Conservation (phyloP, 2,329 filamentous ascomycete genomes). For the Xylariaceae sp. region DNA sequence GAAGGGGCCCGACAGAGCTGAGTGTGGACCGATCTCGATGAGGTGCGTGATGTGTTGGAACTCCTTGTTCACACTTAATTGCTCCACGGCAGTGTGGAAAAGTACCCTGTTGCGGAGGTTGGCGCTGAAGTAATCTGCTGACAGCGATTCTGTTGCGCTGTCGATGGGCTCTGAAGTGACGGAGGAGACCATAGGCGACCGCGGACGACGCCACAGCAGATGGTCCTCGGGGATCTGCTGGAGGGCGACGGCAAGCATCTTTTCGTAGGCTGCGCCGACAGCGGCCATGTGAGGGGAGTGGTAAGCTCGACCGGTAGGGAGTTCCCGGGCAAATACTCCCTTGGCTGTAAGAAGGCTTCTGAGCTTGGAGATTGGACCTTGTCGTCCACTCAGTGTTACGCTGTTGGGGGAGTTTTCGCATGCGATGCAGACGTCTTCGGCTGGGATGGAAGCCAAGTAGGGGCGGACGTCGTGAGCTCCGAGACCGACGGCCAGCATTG, state of each 20-base stretch:
- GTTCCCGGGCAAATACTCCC: conserved; percentile 43
- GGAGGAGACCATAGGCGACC: conserved; percentile 23
- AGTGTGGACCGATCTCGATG: conserved; percentile 32
- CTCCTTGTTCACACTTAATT: conserved; percentile 31
- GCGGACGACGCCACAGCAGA: conserved; percentile 13
- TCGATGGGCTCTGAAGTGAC: conserved; percentile 20
- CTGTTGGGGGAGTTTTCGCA: conserved; percentile 36
- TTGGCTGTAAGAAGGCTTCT: conserved; percentile 37
- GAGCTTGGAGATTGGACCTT: conserved; percentile 38
- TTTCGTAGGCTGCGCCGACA: conserved; percentile 33
- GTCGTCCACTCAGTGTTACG: conserved; percentile 45
- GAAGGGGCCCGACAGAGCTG: conserved; percentile 29
- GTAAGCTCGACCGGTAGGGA: conserved; percentile 39
- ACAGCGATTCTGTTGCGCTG: conserved; percentile 1
- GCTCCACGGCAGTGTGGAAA: conserved; percentile 35
- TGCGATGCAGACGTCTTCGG: conserved; percentile 33
- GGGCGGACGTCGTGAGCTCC: conserved; percentile 22
- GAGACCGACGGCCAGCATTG: conserved; percentile 33
- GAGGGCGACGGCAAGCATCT: conserved; percentile 8
- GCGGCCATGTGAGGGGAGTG: conserved; percentile 39
- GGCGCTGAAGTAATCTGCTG: conserved; percentile 24
- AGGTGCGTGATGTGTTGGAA: conserved; percentile 23
- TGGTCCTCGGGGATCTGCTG: conserved; percentile 16
- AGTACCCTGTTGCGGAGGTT: conserved; percentile 26
- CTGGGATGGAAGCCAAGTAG: conserved; percentile 12